These are phyloP conservation scores for Xanthoconium separans DNA, from an alignment of 1,284 basidiomycete genomes.

Conservation along the genomic window DNA sequence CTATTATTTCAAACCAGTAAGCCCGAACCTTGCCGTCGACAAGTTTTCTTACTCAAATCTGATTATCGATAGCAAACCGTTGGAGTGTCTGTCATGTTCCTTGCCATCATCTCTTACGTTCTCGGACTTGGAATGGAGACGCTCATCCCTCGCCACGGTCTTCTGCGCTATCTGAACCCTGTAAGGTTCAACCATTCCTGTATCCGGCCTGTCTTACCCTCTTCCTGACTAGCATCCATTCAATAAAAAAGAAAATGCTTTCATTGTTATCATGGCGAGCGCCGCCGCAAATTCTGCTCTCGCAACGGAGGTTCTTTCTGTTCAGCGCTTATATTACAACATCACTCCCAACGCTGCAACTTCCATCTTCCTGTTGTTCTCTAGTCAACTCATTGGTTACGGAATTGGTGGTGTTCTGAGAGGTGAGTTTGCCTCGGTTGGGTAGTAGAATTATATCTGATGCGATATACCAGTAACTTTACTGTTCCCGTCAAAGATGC, in stretches of 20 bases:
- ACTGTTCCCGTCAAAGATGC: slow-evolving; percentile 66
- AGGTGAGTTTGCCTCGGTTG: slow-evolving; percentile 31
- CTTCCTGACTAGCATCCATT: slow-evolving; percentile 37
- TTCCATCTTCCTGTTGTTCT: slow-evolving; percentile 58
- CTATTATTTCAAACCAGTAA: slow-evolving; percentile 60
- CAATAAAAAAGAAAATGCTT: slow-evolving; percentile 55
- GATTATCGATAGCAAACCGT: slow-evolving; percentile 40
- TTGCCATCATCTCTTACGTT: slow-evolving; percentile 46
- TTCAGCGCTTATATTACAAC: slow-evolving; percentile 50
- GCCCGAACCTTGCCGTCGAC: not conserved
- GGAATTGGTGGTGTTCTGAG: slow-evolving; percentile 63
- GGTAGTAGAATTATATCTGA: slow-evolving; percentile 1
- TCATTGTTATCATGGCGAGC: slow-evolving; percentile 65
- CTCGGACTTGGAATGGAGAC: slow-evolving; percentile 43
- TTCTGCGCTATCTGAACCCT: slow-evolving; percentile 57
- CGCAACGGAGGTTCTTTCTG: slow-evolving; percentile 65
- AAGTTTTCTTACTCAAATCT: not conserved
- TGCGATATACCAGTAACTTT: slow-evolving; percentile 37
- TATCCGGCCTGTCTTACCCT: slow-evolving; percentile 16
- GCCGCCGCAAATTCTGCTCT: slow-evolving; percentile 65
- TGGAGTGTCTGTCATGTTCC: slow-evolving; percentile 49
- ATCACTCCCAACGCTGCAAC: slow-evolving; percentile 51
- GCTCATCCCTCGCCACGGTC: slow-evolving; percentile 47
- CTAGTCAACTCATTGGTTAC: slow-evolving; percentile 60
- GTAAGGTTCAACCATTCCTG: slow-evolving; percentile 27